Conservation (phyloP, 177 flowering plant species). For the Vitis hybrid region DNA sequence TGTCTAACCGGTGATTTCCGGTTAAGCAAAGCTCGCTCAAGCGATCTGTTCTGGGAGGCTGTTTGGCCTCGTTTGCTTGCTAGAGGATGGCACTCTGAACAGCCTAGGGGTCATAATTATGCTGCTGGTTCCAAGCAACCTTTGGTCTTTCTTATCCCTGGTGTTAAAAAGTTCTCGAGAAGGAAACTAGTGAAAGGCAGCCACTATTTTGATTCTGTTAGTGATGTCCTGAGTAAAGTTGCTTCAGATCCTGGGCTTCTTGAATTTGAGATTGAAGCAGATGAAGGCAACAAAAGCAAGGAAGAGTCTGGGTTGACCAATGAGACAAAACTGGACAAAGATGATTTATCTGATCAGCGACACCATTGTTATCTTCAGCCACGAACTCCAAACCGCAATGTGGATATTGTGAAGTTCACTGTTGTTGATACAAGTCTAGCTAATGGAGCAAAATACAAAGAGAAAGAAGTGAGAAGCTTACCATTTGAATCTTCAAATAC, state of each 20-base stretch:
- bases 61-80: conserved; percentile 57
- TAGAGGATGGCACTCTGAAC: conserved; percentile 57
- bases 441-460: conserved; percentile 17
- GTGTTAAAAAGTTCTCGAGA: conserved; percentile 42
- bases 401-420: conserved; percentile 31
- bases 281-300: conserved; percentile 10
- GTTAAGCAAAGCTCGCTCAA: conserved; percentile 45
- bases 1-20: conserved; percentile 38
- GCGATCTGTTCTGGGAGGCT: conserved; percentile 56
- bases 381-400: conserved; percentile 13
- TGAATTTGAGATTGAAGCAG: conserved; percentile 28
- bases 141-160: conserved; percentile 47
- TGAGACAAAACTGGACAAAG: conserved; percentile 21
- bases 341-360: conserved; percentile 26
- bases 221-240: conserved; percentile 40
- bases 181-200: conserved; percentile 40
- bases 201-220: conserved; percentile 46
- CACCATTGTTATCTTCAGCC: conserved; percentile 36
- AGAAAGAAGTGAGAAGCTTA: conserved; percentile 35
- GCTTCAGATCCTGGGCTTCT: conserved; percentile 42
- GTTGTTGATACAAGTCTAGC: conserved; percentile 42
- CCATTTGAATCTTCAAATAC: conserved; percentile 17
- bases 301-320: conserved; percentile 16
- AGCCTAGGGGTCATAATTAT: conserved; percentile 24
- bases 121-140: conserved; percentile 21